Conservation (phyloP, 768 basidiomycete species). For the Rhizopogon vesiculosus region DNA sequence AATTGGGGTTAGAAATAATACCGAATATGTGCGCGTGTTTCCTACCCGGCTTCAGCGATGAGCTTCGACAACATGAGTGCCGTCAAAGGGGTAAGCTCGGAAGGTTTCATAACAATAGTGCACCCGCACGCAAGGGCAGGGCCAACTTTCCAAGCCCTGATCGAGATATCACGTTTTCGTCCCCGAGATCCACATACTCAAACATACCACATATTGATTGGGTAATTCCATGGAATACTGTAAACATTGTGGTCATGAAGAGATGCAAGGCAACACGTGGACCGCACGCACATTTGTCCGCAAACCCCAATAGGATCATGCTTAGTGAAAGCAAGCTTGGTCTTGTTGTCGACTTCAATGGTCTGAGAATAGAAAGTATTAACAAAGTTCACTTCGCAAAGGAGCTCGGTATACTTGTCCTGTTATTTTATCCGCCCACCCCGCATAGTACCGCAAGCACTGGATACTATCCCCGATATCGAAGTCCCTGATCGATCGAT, state of each 20-base stretch:
- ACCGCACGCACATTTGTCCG: slow-evolving; percentile 72
- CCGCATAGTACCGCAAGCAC: slow-evolving; percentile 88
- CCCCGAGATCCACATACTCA: neutral
- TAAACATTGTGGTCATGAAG: slow-evolving; percentile 2
- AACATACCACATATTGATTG: slow-evolving; percentile 74
- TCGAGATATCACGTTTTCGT: slow-evolving; percentile 1
- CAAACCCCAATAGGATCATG: slow-evolving; percentile 94
- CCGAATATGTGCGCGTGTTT: neutral
- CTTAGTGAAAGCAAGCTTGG: slow-evolving; percentile 80
- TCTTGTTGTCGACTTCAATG: slow-evolving; percentile 75
- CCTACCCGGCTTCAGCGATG: slow-evolving; percentile 76
- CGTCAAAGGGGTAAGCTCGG: slow-evolving; percentile 80
- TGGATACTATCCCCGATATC: slow-evolving; percentile 77
- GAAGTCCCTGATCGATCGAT: slow-evolving; percentile 49
- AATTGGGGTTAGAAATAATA: neutral
- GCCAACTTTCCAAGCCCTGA: slow-evolving; percentile 86
- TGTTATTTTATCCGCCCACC: slow-evolving; percentile 91
- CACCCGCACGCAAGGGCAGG: slow-evolving; percentile 90
- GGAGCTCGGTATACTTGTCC: slow-evolving; percentile 58
- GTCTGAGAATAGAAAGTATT: slow-evolving; percentile 37
- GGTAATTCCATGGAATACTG: slow-evolving; percentile 93
- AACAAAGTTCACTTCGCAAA: neutral
- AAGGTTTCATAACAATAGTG: slow-evolving; percentile 94
- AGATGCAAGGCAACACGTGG: slow-evolving; percentile 3
- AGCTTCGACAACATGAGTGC: slow-evolving; percentile 81